A percentile compares a stretch with the other conserved stretches of the same genome.
These are phyloP conservation scores for Panaeolus cyanescens DNA, from an alignment of 768 basidiomycete species.

Conservation along the genomic window DNA sequence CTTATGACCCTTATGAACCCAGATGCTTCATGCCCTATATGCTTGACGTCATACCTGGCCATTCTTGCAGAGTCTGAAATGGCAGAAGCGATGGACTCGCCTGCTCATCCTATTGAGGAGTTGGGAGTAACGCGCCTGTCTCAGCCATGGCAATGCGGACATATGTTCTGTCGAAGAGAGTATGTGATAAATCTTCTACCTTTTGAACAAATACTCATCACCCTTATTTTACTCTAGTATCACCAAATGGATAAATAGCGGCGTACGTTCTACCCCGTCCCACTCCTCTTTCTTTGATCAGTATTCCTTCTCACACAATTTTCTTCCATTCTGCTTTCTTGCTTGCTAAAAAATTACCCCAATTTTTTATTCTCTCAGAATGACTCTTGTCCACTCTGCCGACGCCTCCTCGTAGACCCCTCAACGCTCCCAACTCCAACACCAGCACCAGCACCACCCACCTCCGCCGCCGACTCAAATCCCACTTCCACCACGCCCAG, in stretches of 20 bases:
- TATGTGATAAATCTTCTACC: slow-evolving; percentile 28
- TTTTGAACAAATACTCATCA: not conserved
- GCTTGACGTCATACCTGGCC: slow-evolving; percentile 67
- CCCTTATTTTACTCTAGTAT: slow-evolving; percentile 42
- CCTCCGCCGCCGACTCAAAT: not conserved
- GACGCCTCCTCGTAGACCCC: slow-evolving; percentile 41
- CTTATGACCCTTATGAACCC: too few relatives aligned
- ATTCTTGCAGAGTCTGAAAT: slow-evolving; percentile 75
- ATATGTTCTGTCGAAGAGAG: slow-evolving; percentile 85
- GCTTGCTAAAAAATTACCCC: too few relatives aligned
- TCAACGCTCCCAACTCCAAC: not conserved
- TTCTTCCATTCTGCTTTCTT: not conserved
- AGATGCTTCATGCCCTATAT: slow-evolving; percentile 80
- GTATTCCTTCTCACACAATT: not conserved
- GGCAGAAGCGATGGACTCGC: slow-evolving; percentile 76
- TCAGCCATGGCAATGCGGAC: slow-evolving; percentile 55
- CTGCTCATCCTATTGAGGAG: slow-evolving; percentile 68
- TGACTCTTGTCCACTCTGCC: slow-evolving; percentile 69
- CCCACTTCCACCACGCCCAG: not conserved
- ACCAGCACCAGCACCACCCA: too few relatives aligned
- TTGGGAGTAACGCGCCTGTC: slow-evolving; percentile 69
- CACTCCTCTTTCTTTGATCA: not conserved
- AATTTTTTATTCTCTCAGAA: slow-evolving; percentile 37
- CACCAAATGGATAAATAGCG: slow-evolving; percentile 60
- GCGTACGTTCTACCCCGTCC: slow-evolving; percentile 50